Evolutionary conservation across 2,329 filamentous ascomycete species (phyloP).

Genomic region (Spiromastix sp.): DNA sequence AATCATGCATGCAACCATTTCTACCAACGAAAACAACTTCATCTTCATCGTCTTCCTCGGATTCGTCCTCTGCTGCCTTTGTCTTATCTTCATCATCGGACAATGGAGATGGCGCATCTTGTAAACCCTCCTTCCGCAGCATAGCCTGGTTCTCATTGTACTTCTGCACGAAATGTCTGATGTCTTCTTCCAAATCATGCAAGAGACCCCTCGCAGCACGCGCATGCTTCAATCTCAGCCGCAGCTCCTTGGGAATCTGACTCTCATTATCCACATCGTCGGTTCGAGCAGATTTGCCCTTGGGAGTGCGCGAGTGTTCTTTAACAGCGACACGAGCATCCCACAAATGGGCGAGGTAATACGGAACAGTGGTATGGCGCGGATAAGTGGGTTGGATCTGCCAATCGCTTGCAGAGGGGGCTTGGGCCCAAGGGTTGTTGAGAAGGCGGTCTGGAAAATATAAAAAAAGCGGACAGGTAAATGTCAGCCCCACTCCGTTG

Average conservation of each 20-base stretch:
- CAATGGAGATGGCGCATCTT: slow-evolving; percentile 29
- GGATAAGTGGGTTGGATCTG: slow-evolving; percentile 71
- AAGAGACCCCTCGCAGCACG: slow-evolving; percentile 71
- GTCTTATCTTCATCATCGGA: slow-evolving; percentile 9
- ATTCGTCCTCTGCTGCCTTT: slow-evolving; percentile 6
- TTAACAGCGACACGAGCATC: slow-evolving; percentile 47
- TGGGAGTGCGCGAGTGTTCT: slow-evolving; percentile 25
- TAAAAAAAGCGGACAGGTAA: slow-evolving; percentile 1
- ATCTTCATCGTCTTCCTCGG: slow-evolving; percentile 54
- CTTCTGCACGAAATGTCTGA: slow-evolving; percentile 60
- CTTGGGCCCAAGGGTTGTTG: slow-evolving; percentile 74
- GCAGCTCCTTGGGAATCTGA: slow-evolving; percentile 67
- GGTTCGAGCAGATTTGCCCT: slow-evolving; percentile 20
- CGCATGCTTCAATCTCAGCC: slow-evolving; percentile 67
- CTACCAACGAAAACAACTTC: slow-evolving; percentile 85
- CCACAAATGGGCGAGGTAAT: slow-evolving; percentile 82
- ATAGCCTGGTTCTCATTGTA: slow-evolving; percentile 46
- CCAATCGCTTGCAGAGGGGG: slow-evolving; percentile 75
- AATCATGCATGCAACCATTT: slow-evolving; percentile 53
- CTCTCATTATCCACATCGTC: slow-evolving; percentile 31
- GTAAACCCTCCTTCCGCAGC: slow-evolving; percentile 35
- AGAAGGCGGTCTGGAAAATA: slow-evolving; percentile 61
- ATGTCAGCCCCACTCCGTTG: slow-evolving; percentile 2
- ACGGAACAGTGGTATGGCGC: slow-evolving; percentile 63
- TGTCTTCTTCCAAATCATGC: slow-evolving; percentile 73